A percentile compares a stretch with the other conserved stretches of the same genome.
Conservation (phyloP, 768 basidiomycete species). For the Suillus paluster region DNA sequence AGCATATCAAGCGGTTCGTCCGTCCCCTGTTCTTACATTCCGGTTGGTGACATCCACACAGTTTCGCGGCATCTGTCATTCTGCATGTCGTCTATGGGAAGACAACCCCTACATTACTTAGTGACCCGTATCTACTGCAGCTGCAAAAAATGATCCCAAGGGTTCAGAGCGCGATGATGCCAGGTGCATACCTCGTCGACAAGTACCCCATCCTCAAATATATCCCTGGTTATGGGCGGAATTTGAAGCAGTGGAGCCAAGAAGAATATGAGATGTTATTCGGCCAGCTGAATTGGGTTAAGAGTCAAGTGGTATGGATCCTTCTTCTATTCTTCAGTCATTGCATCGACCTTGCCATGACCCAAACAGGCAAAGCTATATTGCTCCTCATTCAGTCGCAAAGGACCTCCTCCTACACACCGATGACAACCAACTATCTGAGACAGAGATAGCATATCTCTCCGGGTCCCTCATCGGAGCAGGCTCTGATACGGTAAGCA, state of each 20-base stretch:
- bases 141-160: constrained; percentile 35
- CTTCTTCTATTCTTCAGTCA: background rate
- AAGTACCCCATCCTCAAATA: constrained; percentile 43
- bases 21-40: constrained; percentile 28
- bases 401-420: constrained; percentile 55
- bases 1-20: constrained; percentile 42
- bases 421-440: constrained; percentile 49
- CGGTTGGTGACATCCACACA: constrained; percentile 4
- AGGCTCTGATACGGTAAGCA: constrained; percentile 55
- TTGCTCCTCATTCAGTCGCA: constrained; percentile 44
- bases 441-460: constrained; percentile 59
- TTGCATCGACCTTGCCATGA: constrained; percentile 30
- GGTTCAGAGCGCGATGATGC: constrained; percentile 34
- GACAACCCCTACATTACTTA: constrained; percentile 17
- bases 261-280: constrained; percentile 58
- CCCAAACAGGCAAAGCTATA: constrained; percentile 15
- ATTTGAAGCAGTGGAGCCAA: constrained; percentile 55
- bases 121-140: constrained; percentile 27
- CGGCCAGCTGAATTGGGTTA: constrained; percentile 48
- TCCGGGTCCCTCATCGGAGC: constrained; percentile 67
- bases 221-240: constrained; percentile 64
- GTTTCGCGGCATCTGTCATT: constrained; percentile 31
- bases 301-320: constrained; percentile 43
- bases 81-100: constrained; percentile 35
- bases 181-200: constrained; percentile 40